Conservation (phyloP, 2,329 filamentous ascomycete species). For the Clathrospora elynae region DNA sequence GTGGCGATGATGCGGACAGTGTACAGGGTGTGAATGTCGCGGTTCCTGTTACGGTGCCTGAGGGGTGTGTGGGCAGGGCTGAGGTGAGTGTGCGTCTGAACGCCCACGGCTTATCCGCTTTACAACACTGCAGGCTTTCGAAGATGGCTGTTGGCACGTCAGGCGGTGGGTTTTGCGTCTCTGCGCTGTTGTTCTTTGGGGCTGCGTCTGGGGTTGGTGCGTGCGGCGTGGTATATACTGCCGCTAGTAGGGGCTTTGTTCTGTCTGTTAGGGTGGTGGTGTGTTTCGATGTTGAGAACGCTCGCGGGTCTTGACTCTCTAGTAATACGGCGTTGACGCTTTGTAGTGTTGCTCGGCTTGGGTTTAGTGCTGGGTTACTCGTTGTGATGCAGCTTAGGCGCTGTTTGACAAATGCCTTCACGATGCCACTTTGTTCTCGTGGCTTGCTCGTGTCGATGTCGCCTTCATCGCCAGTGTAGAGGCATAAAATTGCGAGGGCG, state of each 20-base stretch:
- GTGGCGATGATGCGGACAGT: background rate
- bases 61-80: constrained; percentile 64
- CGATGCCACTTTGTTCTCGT: constrained; percentile 50
- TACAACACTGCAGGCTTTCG: constrained; percentile 11
- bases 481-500: constrained; percentile 75
- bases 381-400: constrained; percentile 83
- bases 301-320: constrained; percentile 33
- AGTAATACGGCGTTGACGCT: constrained; percentile 92
- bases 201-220: background rate
- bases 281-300: background rate
- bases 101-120: constrained; percentile 58
- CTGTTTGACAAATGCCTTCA: constrained; percentile 77
- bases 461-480: constrained; percentile 71
- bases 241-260: background rate
- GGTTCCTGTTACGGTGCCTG: constrained; percentile 68
- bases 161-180: background rate
- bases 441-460: constrained; percentile 11
- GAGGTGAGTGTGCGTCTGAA: constrained; percentile 64
- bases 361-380: constrained; percentile 77
- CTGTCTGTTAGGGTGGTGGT: background rate
- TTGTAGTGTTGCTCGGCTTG: constrained; percentile 82
- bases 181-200: background rate
- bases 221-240: background rate
- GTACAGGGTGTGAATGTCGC: constrained; percentile 66
- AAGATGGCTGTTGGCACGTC: constrained; percentile 18